Evolutionary conservation across 768 basidiomycete species (phyloP), one percentile per base, ranked within the genome.

Genomic region (Leccinum uliginosum): DNA sequence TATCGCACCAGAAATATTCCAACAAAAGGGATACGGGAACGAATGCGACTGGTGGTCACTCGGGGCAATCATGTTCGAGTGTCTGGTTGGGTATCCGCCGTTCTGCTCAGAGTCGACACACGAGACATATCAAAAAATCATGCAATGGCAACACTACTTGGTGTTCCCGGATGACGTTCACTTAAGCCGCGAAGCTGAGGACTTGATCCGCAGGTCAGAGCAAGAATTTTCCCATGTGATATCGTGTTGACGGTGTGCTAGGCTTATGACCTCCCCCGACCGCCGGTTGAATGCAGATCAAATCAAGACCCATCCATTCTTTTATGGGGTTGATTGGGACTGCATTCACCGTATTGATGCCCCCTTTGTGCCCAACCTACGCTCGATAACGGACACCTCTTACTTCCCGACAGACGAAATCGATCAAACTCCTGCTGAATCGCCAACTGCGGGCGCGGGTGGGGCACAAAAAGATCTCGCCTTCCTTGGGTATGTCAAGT

Each of bases 41-140:
- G 95, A 96, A 73, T 98, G 95, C 67, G 97, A 99, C 72, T 98
- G 95, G 94, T 99, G 97, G 97, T 97, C 95, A 8, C 80, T 98
- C 27, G 97, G 97, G 5, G 92, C 94, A 17, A 98, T 98, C 77
- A 95, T 93, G 89, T 99, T 97, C 71, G 96, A 98, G 74, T 97
- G 90, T 72, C 76, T 98, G 23, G 92, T 98, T 62, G 97, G 97
- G 54, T 98, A 97, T 72, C 93, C 95, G 23, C 94, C 93, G 0
- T 95, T 98, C 77, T 98, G 93, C 73, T 93, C 86, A 3, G 94
- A 98, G 71, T 90, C 89, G 52, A 94, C 97, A 21, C 93, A 96
- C 65, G 96, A 98, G 62, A 98, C 95, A 23, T 99, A 99, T 73
- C 86, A 95, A 67, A 98, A 98, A 75, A 98, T 98, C 62, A 86